These are phyloP conservation scores for Cryptococcus sp. DNA, from an alignment of 1,284 basidiomycete genomes.

Conservation along the genomic window DNA sequence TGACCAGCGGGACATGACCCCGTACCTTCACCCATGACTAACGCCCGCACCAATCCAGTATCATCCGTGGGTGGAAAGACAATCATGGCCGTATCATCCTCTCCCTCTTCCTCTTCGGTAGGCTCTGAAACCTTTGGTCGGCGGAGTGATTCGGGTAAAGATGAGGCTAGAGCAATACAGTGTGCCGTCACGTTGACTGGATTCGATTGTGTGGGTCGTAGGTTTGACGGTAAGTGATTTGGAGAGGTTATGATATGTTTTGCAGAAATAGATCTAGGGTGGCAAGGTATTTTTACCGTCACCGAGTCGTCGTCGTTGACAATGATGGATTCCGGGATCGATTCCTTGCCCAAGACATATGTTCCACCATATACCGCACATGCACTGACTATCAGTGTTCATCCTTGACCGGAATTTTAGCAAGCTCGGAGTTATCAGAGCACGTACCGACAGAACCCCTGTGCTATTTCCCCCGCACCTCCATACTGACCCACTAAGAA, in stretches of 20 bases:
- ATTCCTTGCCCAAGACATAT: slow-evolving; percentile 64
- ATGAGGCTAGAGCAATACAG: slow-evolving; percentile 64
- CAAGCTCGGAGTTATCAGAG: neutral
- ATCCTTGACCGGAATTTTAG: neutral
- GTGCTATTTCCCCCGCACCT: slow-evolving; percentile 83
- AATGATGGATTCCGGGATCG: slow-evolving; percentile 21
- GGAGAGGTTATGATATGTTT: slow-evolving; percentile 48
- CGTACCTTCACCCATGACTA: slow-evolving; percentile 77
- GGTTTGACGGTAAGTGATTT: slow-evolving; percentile 40
- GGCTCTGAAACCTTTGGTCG: slow-evolving; percentile 1
- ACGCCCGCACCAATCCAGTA: slow-evolving; percentile 58
- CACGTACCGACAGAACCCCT: slow-evolving; percentile 71
- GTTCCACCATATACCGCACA: slow-evolving; percentile 78
- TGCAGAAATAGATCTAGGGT: slow-evolving; percentile 54
- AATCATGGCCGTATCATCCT: slow-evolving; percentile 66
- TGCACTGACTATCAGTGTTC: slow-evolving; percentile 51
- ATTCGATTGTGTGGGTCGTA: neutral
- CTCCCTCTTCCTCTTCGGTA: slow-evolving; percentile 15
- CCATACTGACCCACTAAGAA: slow-evolving; percentile 95
- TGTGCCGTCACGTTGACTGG: slow-evolving; percentile 48
- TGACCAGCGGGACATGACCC: slow-evolving; percentile 77
- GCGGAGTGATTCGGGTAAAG: slow-evolving; percentile 28
- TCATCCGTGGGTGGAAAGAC: slow-evolving; percentile 74
- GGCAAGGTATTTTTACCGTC: slow-evolving; percentile 52
- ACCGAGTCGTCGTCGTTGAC: slow-evolving; percentile 10